Evolutionary conservation across 345 rosid species (phyloP), one percentile per base, ranked within the genome.

Genomic region (Citrus sp.): DNA sequence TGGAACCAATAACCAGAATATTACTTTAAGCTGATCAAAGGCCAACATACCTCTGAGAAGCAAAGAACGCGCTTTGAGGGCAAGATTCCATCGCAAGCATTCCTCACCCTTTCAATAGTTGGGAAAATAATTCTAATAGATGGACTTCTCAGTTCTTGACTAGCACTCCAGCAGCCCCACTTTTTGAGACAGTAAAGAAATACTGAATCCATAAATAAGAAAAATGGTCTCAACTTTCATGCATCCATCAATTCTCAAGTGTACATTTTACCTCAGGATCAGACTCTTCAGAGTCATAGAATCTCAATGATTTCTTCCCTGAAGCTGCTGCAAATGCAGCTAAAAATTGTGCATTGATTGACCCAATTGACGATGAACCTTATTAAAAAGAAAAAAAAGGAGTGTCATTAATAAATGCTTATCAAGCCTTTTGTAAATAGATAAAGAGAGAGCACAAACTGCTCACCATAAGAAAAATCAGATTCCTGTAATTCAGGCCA

Each of bases 131-230:
- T 88, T 83, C 84, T 79, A 46, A 95, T 80, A 67, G 94, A 93
- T 77, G 97, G 99, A 79, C 83, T 85, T 84, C 84, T 88, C 76
- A 84, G 75, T 87, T 93, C 99, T 83, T 93, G 93, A 82, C 89
- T 86, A 69, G 91, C 89, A 85, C 88, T 95, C 99, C 98, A 95
- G 83, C 92, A 82, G 86, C 97, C 97, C 99, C 99, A 95, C 99
- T 93, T 89, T 80, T 64, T 81, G 73, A 40, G 79, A 56, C 61
- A 84, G 73, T 37, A 67, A 78, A 42, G 37, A 72, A 73, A 22
- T 42, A 80, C 32, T 49, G 56, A 75, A 72, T 76, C 42, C 24
- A 2, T 38, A 18, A 76, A 62, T 14, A 79, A 40, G 54, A 9
- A 9, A 27, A 21, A 73, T 9, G 27, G 65, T 70, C 74, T 71